Percentiles rank a stretch among this genome's conserved stretches.
These are phyloP conservation scores for Trametopsis cervina DNA, from an alignment of 768 basidiomycete species.

Conservation along the genomic window DNA sequence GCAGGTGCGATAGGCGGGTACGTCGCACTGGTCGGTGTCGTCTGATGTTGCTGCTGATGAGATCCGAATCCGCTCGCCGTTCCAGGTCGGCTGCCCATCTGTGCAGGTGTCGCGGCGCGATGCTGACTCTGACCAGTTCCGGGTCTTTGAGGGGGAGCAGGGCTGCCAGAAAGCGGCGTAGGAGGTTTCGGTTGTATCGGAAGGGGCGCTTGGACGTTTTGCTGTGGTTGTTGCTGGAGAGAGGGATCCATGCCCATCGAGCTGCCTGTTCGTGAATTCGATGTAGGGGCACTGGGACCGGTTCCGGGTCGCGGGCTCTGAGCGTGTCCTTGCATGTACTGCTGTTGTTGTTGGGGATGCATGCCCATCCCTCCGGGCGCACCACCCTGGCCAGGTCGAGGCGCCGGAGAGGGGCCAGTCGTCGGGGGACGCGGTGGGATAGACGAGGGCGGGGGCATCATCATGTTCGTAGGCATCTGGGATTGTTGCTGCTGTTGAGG, in stretches of 20 bases:
- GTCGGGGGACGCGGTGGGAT: constrained; percentile 22
- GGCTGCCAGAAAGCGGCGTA: constrained; percentile 11
- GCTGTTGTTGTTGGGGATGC: constrained; percentile 10
- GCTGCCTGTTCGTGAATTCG: constrained; percentile 2
- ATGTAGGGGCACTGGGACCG: constrained; percentile 8
- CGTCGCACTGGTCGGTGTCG: constrained; percentile 10
- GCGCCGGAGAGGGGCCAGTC: constrained; percentile 14
- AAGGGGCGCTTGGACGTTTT: constrained; percentile 15
- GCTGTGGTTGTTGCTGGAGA: constrained; percentile 2
- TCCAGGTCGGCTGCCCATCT: constrained; percentile 21
- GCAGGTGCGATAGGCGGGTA: constrained; percentile 19
- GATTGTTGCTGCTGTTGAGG: constrained; percentile 18
- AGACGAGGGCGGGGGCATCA: constrained; percentile 22
- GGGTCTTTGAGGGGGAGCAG: constrained; percentile 19
- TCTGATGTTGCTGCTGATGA: constrained; percentile 16
- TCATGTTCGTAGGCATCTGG: constrained; percentile 1
- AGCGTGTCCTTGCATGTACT: neutral
- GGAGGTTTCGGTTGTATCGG: constrained; percentile 16
- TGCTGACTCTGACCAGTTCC: constrained; percentile 23
- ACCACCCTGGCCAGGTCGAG: constrained; percentile 12
- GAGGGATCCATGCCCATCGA: constrained; percentile 5
- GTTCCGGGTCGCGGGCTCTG: constrained; percentile 16
- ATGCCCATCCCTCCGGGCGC: constrained; percentile 4
- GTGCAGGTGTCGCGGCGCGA: constrained; percentile 7
- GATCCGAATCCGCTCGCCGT: constrained; percentile 23